Conservation (phyloP, 192 early-diverging fungal genomes). For the Podochytrium sp. region DNA sequence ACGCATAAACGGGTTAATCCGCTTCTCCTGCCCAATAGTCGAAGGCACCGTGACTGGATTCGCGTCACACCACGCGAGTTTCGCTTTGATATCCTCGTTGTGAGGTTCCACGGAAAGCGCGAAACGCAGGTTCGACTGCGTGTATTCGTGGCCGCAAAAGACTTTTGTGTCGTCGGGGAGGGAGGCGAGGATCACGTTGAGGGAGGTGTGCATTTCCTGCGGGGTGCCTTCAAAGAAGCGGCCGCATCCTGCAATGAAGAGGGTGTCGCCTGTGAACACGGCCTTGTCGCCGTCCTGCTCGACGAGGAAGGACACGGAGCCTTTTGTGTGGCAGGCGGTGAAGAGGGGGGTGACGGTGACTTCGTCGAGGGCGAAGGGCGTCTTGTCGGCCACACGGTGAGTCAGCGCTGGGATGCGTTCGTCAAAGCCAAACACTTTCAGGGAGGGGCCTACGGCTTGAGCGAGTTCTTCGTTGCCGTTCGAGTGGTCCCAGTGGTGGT, state of each 20-base stretch:
- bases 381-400: constrained; percentile 69
- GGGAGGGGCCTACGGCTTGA: constrained; percentile 40
- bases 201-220: constrained; percentile 80
- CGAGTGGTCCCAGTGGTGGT: constrained; percentile 91
- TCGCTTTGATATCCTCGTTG: constrained; percentile 69
- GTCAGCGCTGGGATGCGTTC: constrained; percentile 82
- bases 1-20: constrained; percentile 90
- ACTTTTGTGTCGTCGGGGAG: constrained; percentile 84
- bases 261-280: constrained; percentile 90
- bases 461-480: constrained; percentile 75
- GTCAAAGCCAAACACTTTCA: constrained; percentile 86
- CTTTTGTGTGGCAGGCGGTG: constrained; percentile 86
- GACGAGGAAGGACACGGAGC: constrained; percentile 84
- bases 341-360: constrained; percentile 72
- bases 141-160: constrained; percentile 94
- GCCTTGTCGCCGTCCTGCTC: constrained; percentile 61
- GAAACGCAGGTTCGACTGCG: constrained; percentile 69
- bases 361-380: constrained; percentile 73
- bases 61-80: constrained; percentile 62
- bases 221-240: constrained; percentile 92
- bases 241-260: constrained; percentile 84
- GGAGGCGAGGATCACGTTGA: constrained; percentile 65
- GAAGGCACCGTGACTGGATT: constrained; percentile 75
- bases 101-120: constrained; percentile 76
- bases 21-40: constrained; percentile 85